These are phyloP conservation scores for Monosporascus sp. DNA, from an alignment of 2,329 filamentous ascomycete species.

Conservation along the genomic window DNA sequence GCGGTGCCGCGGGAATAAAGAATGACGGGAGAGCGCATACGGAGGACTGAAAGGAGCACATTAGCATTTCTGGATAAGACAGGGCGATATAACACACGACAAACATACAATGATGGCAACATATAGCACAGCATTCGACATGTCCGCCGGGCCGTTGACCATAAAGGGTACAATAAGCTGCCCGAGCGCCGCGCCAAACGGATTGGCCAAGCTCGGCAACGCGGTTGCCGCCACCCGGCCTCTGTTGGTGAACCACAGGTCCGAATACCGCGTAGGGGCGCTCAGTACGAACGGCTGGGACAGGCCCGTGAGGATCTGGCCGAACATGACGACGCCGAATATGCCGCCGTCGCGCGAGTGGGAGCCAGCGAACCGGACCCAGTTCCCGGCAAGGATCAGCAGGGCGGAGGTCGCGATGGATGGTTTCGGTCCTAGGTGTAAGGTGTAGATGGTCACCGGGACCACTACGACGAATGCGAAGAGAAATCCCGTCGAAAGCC, in stretches of 20 bases:
- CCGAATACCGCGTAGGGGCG: slow-evolving; percentile 85
- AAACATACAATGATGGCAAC: slow-evolving; percentile 70
- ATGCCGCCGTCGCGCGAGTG: slow-evolving; percentile 48
- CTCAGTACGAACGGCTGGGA: slow-evolving; percentile 89
- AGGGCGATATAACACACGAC: not conserved
- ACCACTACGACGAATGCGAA: slow-evolving; percentile 74
- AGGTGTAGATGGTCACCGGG: slow-evolving; percentile 68
- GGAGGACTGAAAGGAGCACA: slow-evolving; percentile 27
- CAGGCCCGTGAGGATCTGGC: slow-evolving; percentile 83
- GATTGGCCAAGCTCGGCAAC: slow-evolving; percentile 78
- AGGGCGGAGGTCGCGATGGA: slow-evolving; percentile 70
- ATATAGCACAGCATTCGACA: slow-evolving; percentile 81
- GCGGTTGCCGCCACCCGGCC: slow-evolving; percentile 87
- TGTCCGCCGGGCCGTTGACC: slow-evolving; percentile 55
- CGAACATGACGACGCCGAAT: slow-evolving; percentile 79
- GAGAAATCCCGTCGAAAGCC: slow-evolving; percentile 83
- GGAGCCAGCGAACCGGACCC: slow-evolving; percentile 79
- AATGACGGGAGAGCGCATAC: slow-evolving; percentile 68
- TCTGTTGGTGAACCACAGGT: slow-evolving; percentile 85
- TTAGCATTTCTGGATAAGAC: slow-evolving; percentile 37
- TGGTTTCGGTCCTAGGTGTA: slow-evolving; percentile 74
- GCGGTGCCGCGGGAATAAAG: slow-evolving; percentile 72
- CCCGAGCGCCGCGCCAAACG: slow-evolving; percentile 81
- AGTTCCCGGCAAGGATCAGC: slow-evolving; percentile 78
- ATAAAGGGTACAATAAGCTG: slow-evolving; percentile 81